phyloP scores from a whole-genome alignment of 1,139 yeast genomes.

The Kluyveromyces sp. region DNA sequence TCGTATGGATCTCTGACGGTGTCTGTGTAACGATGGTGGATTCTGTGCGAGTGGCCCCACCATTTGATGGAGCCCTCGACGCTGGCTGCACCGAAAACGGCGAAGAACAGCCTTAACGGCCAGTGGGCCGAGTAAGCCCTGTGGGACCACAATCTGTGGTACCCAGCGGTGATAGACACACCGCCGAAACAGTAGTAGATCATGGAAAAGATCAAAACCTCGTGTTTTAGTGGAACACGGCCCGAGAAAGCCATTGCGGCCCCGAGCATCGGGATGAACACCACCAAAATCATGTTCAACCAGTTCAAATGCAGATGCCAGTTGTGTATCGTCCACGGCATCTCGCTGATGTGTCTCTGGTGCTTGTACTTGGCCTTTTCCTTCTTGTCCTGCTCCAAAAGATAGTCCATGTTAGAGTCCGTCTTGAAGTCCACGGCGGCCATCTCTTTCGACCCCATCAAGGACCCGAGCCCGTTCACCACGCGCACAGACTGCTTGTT shows the following conservation, averaged over 20 bases:
- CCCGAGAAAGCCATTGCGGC: slow-evolving; percentile 41
- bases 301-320: slow-evolving; percentile 90
- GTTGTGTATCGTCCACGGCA: slow-evolving; percentile 79
- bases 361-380: slow-evolving; percentile 40
- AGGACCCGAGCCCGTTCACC: slow-evolving; percentile 67
- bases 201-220: slow-evolving; percentile 57
- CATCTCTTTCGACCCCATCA: slow-evolving; percentile 75
- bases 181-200: slow-evolving; percentile 68
- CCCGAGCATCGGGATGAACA: slow-evolving; percentile 64
- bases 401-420: slow-evolving; percentile 46
- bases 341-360: slow-evolving; percentile 74
- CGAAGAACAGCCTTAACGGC: slow-evolving; percentile 67
- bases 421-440: slow-evolving; percentile 59
- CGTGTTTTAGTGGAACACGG: slow-evolving; percentile 49
- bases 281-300: slow-evolving; percentile 79
- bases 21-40: slow-evolving; percentile 96
- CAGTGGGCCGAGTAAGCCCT: slow-evolving; percentile 71
- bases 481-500: slow-evolving; percentile 62
- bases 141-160: slow-evolving; percentile 85
- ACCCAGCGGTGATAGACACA: slow-evolving; percentile 91
- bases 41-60: slow-evolving; percentile 98
- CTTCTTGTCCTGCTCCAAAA: slow-evolving; percentile 50
- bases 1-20: slow-evolving; percentile 96
- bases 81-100: slow-evolving; percentile 89
- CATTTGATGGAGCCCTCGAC: slow-evolving; percentile 96